These are phyloP conservation scores for Pseudogymnoascus sp. DNA, from an alignment of 2,329 filamentous ascomycete genomes.

Conservation along the genomic window DNA sequence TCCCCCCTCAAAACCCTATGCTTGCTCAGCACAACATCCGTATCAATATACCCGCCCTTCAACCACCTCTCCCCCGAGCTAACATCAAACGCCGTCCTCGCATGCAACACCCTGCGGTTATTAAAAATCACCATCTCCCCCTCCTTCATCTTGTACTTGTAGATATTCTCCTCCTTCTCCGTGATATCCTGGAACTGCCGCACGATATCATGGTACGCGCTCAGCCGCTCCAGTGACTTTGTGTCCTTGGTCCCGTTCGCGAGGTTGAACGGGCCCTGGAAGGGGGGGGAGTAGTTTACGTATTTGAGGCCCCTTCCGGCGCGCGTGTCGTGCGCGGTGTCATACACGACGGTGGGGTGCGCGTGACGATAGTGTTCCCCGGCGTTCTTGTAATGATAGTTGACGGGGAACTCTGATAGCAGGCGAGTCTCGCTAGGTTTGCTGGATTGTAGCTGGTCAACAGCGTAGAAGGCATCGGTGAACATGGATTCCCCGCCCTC, in stretches of 20 bases:
- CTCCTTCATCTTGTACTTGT: constrained; percentile 63
- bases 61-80: constrained; percentile 66
- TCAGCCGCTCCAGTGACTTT: background rate
- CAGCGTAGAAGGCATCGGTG: constrained; percentile 62
- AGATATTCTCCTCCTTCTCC: constrained; percentile 47
- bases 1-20: constrained; percentile 31
- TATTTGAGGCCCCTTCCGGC: constrained; percentile 7
- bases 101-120: constrained; percentile 79
- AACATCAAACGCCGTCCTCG: constrained; percentile 65
- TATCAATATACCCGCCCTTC: constrained; percentile 74
- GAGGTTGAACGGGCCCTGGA: constrained; percentile 52
- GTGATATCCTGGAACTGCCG: constrained; percentile 47
- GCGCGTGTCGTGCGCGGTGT: background rate
- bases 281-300: constrained; percentile 70
- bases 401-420: constrained; percentile 39
- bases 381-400: constrained; percentile 61
- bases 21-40: constrained; percentile 49
- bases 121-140: constrained; percentile 94
- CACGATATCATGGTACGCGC: constrained; percentile 35
- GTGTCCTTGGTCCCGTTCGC: constrained; percentile 13
- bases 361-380: constrained; percentile 52
- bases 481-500: constrained; percentile 81
- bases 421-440: constrained; percentile 23
- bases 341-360: constrained; percentile 46
- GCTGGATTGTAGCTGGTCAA: constrained; percentile 30